phyloP scores from a whole-genome alignment of 495 filamentous ascomycete species.

The Hapsidospora chrysogenum region DNA sequence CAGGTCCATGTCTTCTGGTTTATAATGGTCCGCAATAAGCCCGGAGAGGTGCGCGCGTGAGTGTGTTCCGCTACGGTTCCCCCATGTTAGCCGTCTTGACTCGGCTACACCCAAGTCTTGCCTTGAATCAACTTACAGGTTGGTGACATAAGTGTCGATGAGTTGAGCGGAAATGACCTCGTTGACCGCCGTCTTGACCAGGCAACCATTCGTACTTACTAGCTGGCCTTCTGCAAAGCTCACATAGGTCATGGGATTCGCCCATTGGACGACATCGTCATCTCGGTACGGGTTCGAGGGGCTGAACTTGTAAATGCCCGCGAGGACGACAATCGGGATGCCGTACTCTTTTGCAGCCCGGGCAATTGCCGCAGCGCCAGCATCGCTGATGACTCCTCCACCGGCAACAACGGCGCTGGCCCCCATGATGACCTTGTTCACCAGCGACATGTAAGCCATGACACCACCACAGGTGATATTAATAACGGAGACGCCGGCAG shows the following conservation, averaged over 20 bases:
- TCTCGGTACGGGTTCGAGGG: constrained; percentile 72
- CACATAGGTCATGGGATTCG: constrained; percentile 56
- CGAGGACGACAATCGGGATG: constrained; percentile 69
- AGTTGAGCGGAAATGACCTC: constrained; percentile 72
- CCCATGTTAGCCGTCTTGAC: constrained; percentile 3
- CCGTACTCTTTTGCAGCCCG: constrained; percentile 64
- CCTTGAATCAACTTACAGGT: constrained; percentile 46
- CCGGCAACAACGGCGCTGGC: constrained; percentile 76
- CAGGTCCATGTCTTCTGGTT: constrained; percentile 60
- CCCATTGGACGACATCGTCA: constrained; percentile 63
- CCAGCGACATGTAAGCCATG: constrained; percentile 80
- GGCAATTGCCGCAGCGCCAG: constrained; percentile 62
- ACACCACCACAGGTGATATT: constrained; percentile 69
- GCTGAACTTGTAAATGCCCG: constrained; percentile 78
- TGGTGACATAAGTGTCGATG: constrained; percentile 81
- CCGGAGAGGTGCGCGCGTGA: constrained; percentile 66
- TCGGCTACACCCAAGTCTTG: background rate
- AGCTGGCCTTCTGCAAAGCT: constrained; percentile 56
- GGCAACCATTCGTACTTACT: constrained; percentile 49
- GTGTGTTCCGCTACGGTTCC: constrained; percentile 43
- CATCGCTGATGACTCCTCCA: constrained; percentile 65
- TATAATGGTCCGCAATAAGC: constrained; percentile 75
- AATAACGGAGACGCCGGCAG: constrained; percentile 63
- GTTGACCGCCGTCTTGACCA: constrained; percentile 63
- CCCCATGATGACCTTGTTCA: constrained; percentile 84